Evolutionary conservation across 352 stramenopile species (phyloP), one percentile per base, ranked within the genome.

Genomic region (Phytophthora pini): DNA sequence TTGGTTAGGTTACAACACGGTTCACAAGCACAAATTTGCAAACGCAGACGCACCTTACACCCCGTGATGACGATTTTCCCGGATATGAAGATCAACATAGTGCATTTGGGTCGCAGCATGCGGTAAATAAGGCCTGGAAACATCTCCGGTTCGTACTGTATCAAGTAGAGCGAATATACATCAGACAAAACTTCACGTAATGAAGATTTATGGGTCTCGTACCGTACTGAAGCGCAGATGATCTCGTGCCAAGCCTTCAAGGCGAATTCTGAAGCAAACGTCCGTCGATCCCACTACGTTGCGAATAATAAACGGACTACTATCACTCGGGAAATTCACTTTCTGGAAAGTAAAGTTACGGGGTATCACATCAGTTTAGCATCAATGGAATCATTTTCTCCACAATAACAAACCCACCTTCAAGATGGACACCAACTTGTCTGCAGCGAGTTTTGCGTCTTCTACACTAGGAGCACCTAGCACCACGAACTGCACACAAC

Each of bases 51-150:
- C 54, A 88, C 84, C 79, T 97, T 94, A 32, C 82, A 97, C 12
- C 96, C 96, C 1, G 95, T 99, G 59, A 99, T 87, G 7, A 99
- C 95, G 55, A 99, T 88, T 74, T 99, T 99, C 31, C 98, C 98
- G 22, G 91, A 98, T 10, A 99, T 98, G 77, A 99, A 99, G 61
- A 99, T 99, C 26, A 99, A 70, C 22, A 99, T 76, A n/a, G 99
- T 98, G n/a, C 99, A 88, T 70, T 99, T 98, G 22, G 97, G 97
- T 50, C 92, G 84, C 3, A 98, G 76, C 74, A 99, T 90, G 45
- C 98, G 90, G 84, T 99, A 99, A 68, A 99, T 99, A 20, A 99
- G 82, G 8, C 98, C 98, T 9, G 98, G 96, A 78, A 99, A 99
- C n/a, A 99, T 79, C 68, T 99, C 98, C 0, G 98, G 98, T 65